These are phyloP conservation scores for Ophiostoma piceae DNA, from an alignment of 2,329 filamentous ascomycete species.

Conservation along the genomic window DNA sequence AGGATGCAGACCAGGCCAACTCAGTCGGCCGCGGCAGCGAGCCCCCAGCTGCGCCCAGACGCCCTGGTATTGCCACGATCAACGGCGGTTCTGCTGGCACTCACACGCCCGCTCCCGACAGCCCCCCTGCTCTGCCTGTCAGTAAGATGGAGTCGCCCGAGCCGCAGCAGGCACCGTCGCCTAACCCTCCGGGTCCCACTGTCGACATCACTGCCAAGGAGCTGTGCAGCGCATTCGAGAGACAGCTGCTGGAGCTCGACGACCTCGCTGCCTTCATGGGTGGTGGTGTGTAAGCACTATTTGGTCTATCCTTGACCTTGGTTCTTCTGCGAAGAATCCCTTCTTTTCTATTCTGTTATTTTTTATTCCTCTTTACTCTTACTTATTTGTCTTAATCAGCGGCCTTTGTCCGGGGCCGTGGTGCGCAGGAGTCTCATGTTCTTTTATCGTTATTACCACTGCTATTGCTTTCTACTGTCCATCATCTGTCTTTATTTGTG, in stretches of 20 bases:
- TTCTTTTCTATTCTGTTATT: background rate
- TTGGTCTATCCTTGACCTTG: too few species aligned
- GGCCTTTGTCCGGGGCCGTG: conserved; percentile 13
- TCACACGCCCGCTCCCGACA: conserved; percentile 44
- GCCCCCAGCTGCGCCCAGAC: conserved; percentile 44
- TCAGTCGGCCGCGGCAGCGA: conserved; percentile 49
- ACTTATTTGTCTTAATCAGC: conserved; percentile 15
- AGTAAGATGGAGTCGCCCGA: conserved; percentile 36
- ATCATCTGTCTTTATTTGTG: background rate
- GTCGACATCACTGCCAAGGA: conserved; percentile 55
- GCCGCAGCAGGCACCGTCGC: conserved; percentile 29
- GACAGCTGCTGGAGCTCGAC: conserved; percentile 55
- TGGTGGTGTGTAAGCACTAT: conserved; percentile 46
- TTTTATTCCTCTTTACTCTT: background rate
- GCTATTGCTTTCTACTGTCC: background rate
- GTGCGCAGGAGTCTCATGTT: background rate
- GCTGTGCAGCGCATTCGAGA: conserved; percentile 54
- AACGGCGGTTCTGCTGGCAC: conserved; percentile 51
- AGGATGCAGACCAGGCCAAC: conserved; percentile 33
- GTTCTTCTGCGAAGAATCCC: conserved; percentile 6
- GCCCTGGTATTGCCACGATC: conserved; percentile 53
- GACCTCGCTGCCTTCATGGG: conserved; percentile 60
- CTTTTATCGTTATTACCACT: background rate
- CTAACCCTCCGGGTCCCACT: conserved; percentile 29
- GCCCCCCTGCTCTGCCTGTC: conserved; percentile 34